Evolutionary conservation across 345 rosid genomes (phyloP).

Genomic region (Hibiscus trionum): DNA sequence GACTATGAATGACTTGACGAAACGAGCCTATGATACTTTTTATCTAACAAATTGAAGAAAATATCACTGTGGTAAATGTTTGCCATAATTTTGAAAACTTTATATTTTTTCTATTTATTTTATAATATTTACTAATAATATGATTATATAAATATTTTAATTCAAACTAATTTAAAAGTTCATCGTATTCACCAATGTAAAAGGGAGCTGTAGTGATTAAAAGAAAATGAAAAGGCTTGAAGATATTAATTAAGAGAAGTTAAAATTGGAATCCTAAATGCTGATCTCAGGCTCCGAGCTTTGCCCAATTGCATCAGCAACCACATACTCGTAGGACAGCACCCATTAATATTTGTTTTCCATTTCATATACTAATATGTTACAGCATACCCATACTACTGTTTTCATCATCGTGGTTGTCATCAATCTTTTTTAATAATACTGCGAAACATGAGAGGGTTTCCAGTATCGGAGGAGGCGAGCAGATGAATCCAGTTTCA

Average conservation of each 20-base stretch:
- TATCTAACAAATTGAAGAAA: no score
- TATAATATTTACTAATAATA: no score
- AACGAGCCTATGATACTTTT: no score
- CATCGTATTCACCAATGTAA: no score
- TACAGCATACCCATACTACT: neutral
- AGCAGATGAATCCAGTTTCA: neutral
- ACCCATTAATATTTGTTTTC: neutral
- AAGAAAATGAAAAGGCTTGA: no score
- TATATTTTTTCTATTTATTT: no score
- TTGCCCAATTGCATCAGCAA: constrained; percentile 11
- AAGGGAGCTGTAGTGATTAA: no score
- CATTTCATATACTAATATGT: neutral
- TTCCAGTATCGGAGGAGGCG: neutral
- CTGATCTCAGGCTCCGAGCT: neutral
- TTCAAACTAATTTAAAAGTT: no score
- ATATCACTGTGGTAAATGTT: no score
- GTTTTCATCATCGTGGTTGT: neutral
- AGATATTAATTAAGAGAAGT: neutral
- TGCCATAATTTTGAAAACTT: no score
- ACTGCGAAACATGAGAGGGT: neutral
- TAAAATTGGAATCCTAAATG: neutral
- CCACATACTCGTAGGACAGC: neutral
- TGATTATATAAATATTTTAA: no score
- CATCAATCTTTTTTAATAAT: neutral
- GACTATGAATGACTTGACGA: no score